Conservation (phyloP, 208 protist species). For the Balamuthia mandrillaris region DNA sequence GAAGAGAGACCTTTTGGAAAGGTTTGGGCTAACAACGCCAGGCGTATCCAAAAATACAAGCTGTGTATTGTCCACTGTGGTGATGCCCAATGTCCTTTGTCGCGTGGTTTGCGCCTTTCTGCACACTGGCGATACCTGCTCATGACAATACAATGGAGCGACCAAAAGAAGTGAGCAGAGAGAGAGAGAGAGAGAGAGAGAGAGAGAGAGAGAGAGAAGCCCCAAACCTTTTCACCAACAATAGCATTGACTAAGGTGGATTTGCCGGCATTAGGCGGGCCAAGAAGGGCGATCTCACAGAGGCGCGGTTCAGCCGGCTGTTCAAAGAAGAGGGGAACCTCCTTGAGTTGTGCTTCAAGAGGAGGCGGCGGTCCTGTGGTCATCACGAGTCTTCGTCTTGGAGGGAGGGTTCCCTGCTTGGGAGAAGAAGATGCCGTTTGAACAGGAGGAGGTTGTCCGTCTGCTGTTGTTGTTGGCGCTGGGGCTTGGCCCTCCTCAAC, state of each 20-base stretch:
- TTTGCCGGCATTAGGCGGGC: conserved; percentile 56
- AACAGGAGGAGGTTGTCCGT: too few species aligned
- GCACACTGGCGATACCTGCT: conserved; percentile 28
- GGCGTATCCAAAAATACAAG: too few species aligned
- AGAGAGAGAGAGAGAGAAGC: too few species aligned
- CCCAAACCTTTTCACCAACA: conserved; percentile 24
- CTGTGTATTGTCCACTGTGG: too few species aligned
- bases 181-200: not conserved
- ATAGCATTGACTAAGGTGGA: conserved; percentile 49
- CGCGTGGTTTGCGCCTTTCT: conserved; percentile 49
- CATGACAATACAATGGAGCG: not conserved
- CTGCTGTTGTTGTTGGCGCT: not conserved
- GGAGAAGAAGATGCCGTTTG: too few species aligned
- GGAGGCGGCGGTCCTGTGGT: too few species aligned
- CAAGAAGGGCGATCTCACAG: conserved; percentile 35
- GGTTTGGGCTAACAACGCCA: too few species aligned
- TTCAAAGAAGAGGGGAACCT: too few species aligned
- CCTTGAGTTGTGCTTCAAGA: too few species aligned
- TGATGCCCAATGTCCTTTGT: conserved; percentile 42
- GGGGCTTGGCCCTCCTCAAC: too few species aligned
- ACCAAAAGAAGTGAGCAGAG: not conserved
- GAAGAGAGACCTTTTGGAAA: too few species aligned
- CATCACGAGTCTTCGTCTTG: not conserved
- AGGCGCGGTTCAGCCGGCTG: too few species aligned
- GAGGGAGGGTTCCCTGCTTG: not conserved